Percentiles rank a stretch among this genome's conserved stretches.
phyloP scores from a whole-genome alignment of 1,284 basidiomycete species.

The Coriolopsis trogii region DNA sequence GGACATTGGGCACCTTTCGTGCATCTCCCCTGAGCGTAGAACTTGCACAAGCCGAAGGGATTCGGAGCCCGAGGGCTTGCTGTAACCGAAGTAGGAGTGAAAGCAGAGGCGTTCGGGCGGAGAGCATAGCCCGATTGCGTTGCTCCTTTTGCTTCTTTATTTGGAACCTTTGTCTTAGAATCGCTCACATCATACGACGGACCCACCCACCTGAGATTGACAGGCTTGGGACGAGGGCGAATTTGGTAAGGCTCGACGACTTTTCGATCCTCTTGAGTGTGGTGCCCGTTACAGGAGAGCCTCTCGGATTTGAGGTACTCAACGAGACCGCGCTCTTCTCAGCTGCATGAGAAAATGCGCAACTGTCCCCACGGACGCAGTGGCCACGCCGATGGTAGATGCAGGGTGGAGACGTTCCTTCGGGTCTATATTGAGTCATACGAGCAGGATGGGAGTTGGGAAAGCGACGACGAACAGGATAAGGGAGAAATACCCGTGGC shows the following conservation, averaged over 20 bases:
- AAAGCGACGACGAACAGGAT: too few species aligned
- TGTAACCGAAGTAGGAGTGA: too few species aligned
- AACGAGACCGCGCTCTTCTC: too few species aligned
- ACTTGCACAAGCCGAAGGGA: slow-evolving; percentile 39
- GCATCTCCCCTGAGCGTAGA: slow-evolving; percentile 44
- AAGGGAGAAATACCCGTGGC: too few species aligned
- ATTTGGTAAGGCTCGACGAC: background rate
- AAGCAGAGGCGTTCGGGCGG: background rate
- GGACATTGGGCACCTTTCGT: slow-evolving; percentile 42
- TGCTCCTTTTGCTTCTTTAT: background rate
- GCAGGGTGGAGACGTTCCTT: background rate
- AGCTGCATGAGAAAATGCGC: too few species aligned
- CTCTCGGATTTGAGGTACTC: too few species aligned
- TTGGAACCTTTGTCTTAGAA: too few species aligned
- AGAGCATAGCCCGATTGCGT: background rate
- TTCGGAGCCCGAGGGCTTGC: too few species aligned
- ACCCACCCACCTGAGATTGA: too few species aligned
- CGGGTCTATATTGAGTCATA: background rate
- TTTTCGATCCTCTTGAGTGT: background rate
- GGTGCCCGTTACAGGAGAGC: too few species aligned
- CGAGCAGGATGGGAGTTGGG: background rate
- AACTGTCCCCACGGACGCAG: background rate
- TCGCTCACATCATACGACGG: too few species aligned
- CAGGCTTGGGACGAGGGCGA: background rate
- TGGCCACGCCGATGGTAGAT: background rate